Conservation (phyloP, 768 basidiomycete genomes). For the Tylopilus cervinicoccineus region DNA sequence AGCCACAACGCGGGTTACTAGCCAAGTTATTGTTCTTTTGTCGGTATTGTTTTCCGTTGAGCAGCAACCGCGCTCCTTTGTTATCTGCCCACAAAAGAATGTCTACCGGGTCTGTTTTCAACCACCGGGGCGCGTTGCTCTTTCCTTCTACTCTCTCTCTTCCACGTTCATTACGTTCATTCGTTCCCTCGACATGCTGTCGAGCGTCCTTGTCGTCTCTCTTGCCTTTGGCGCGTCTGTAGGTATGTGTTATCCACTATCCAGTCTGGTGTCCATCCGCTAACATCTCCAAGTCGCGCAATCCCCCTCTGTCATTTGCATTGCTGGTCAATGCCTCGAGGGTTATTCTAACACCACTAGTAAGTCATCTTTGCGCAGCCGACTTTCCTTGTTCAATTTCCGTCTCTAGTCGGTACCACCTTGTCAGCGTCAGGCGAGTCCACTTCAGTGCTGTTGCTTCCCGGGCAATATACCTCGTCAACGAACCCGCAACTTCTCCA, state of each 20-base stretch:
- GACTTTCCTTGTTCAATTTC: conserved; percentile 12
- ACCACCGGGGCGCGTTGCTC: conserved; percentile 20
- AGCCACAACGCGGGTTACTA: conserved; percentile 10
- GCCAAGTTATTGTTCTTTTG: conserved; percentile 26
- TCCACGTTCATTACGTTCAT: conserved; percentile 20
- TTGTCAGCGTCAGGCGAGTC: conserved; percentile 53
- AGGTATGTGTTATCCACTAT: conserved; percentile 27
- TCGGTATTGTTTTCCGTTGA: conserved; percentile 23
- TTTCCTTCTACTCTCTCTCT: conserved; percentile 16
- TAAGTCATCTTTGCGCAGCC: conserved; percentile 34
- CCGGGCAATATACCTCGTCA: conserved; percentile 69
- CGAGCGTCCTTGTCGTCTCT: conserved; percentile 35
- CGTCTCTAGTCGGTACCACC: conserved; percentile 59
- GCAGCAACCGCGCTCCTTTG: conserved; percentile 23
- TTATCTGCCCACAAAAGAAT: conserved; percentile 26
- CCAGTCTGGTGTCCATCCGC: background rate
- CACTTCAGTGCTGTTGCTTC: conserved; percentile 59
- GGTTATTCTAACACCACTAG: conserved; percentile 70
- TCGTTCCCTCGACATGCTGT: conserved; percentile 35
- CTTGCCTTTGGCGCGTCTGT: conserved; percentile 37
- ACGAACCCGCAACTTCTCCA: conserved; percentile 74
- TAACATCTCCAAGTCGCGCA: conserved; percentile 45
- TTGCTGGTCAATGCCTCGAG: conserved; percentile 87
- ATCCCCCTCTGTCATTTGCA: conserved; percentile 63
- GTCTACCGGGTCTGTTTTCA: conserved; percentile 3